Evolutionary conservation across 495 filamentous ascomycete species (phyloP).

Genomic region (Terfezia claveryi): DNA sequence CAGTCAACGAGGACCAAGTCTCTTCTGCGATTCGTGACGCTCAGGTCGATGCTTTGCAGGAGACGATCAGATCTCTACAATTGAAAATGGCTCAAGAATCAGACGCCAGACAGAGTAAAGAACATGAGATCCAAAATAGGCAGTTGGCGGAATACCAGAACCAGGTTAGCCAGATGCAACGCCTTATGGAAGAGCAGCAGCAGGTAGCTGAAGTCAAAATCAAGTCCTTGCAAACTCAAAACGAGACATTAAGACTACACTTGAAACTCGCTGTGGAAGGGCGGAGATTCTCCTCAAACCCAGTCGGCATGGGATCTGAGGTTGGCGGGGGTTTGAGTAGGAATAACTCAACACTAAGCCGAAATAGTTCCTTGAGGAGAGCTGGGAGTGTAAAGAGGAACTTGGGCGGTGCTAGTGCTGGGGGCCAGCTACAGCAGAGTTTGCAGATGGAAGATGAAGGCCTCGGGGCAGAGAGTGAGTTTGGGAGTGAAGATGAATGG

Average conservation of each 20-base stretch:
- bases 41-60: constrained; percentile 81
- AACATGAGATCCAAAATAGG: constrained; percentile 30
- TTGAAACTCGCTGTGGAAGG: constrained; percentile 68
- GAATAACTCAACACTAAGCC: constrained; percentile 20
- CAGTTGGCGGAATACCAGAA: constrained; percentile 82
- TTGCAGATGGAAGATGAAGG: constrained; percentile 11
- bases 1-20: constrained; percentile 81
- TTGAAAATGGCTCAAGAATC: constrained; percentile 41
- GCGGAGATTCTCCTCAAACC: constrained; percentile 66
- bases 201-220: constrained; percentile 85
- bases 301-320: constrained; percentile 20
- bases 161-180: constrained; percentile 63
- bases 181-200: constrained; percentile 77
- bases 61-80: constrained; percentile 70
- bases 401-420: constrained; percentile 4
- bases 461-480: constrained; percentile 20
- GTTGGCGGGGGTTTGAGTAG: constrained; percentile 7
- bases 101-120: constrained; percentile 25
- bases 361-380: constrained; percentile 18
- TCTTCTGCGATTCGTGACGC: constrained; percentile 74
- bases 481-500: constrained; percentile 29
- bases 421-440: constrained; percentile 6
- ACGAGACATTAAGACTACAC: constrained; percentile 68
- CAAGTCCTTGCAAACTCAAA: constrained; percentile 60
- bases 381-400: constrained; percentile 24